phyloP scores from a whole-genome alignment of 805 yeast species.

The Pichia nakasei region DNA sequence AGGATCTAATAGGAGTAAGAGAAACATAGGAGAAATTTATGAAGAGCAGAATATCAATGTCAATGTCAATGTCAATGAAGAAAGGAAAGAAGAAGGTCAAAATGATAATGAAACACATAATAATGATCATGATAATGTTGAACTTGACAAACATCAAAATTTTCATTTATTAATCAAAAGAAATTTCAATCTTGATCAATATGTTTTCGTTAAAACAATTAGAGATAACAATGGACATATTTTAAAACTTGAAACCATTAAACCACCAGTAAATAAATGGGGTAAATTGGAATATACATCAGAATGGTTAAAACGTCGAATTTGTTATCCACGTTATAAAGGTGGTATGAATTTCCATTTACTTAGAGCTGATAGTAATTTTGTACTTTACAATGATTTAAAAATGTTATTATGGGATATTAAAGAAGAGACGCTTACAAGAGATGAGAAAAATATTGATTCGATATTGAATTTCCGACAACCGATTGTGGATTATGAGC shows the following conservation, averaged over 20 bases:
- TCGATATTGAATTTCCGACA: background rate
- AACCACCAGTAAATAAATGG: constrained; percentile 11
- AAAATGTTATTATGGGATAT: constrained; percentile 25
- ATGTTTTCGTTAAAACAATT: constrained; percentile 31
- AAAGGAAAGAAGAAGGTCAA: background rate
- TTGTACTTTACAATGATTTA: constrained; percentile 23
- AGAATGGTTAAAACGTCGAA: constrained; percentile 31
- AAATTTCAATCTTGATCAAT: constrained; percentile 12
- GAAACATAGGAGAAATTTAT: background rate
- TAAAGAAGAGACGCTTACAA: constrained; percentile 13
- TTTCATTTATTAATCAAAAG: constrained; percentile 15
- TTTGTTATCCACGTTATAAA: constrained; percentile 37
- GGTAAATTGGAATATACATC: constrained; percentile 16
- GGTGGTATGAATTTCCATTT: constrained; percentile 35
- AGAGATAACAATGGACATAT: constrained; percentile 32
- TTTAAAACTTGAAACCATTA: constrained; percentile 29
- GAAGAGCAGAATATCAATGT: too few relatives aligned
- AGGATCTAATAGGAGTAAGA: background rate
- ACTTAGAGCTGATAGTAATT: constrained; percentile 12
- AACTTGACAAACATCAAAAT: constrained; percentile 6
- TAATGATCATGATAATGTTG: background rate
- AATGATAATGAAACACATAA: background rate
- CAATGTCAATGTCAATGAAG: too few relatives aligned
- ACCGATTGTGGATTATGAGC: constrained; percentile 22
- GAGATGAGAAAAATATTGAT: background rate